Conservation (phyloP, 2,329 filamentous ascomycete genomes). For the Colletotrichum ledebouriae region DNA sequence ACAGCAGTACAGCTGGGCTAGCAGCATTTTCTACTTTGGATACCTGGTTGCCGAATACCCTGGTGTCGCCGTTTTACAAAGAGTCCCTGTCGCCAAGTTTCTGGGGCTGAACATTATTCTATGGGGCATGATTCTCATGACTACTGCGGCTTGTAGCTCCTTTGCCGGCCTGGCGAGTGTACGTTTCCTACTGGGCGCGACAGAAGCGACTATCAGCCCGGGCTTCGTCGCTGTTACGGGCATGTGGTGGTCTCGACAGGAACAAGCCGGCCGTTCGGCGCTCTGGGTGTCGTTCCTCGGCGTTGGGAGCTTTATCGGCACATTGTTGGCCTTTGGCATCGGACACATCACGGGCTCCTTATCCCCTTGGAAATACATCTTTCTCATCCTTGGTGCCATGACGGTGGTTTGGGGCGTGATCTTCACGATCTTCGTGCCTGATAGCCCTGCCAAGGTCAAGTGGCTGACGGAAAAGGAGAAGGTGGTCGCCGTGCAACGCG, state of each 20-base stretch:
- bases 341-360: conserved; percentile 49
- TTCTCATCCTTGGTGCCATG: conserved; percentile 51
- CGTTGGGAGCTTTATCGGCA: conserved; percentile 51
- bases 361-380: conserved; percentile 52
- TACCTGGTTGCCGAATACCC: conserved; percentile 51
- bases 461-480: conserved; percentile 49
- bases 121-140: conserved; percentile 51
- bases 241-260: conserved; percentile 55
- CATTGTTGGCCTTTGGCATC: conserved; percentile 52
- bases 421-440: conserved; percentile 49
- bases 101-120: conserved; percentile 48
- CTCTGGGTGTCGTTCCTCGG: conserved; percentile 56
- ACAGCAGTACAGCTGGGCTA: conserved; percentile 49
- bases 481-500: conserved; percentile 47
- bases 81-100: conserved; percentile 48
- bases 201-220: conserved; percentile 51
- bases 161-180: conserved; percentile 51
- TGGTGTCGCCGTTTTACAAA: conserved; percentile 49
- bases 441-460: conserved; percentile 48
- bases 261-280: conserved; percentile 54
- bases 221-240: conserved; percentile 55
- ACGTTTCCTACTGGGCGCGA: conserved; percentile 54
- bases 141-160: conserved; percentile 50
- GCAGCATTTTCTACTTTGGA: conserved; percentile 53
- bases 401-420: conserved; percentile 47